Conservation (phyloP, 2,329 filamentous ascomycete species). For the Xylaria sp. region DNA sequence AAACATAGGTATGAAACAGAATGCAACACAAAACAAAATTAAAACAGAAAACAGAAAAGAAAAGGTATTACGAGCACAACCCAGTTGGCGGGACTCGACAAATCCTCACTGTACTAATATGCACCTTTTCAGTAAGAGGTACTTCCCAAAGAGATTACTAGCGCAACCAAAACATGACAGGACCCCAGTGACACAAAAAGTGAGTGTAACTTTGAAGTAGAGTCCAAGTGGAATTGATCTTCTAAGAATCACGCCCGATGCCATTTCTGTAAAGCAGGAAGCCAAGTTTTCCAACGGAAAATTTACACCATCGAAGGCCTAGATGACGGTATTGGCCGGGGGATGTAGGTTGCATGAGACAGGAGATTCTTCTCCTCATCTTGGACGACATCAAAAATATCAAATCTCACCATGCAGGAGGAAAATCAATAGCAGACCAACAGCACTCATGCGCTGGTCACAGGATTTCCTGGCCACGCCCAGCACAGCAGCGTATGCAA, state of each 20-base stretch:
- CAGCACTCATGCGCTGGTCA: slow-evolving; percentile 3
- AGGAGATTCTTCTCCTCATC: not conserved
- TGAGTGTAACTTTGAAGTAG: not conserved
- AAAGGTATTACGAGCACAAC: slow-evolving; percentile 7
- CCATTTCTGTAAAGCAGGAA: slow-evolving; percentile 8
- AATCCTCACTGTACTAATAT: slow-evolving; percentile 18
- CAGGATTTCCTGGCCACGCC: not conserved
- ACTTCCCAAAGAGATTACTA: slow-evolving; percentile 15
- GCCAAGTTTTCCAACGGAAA: not conserved
- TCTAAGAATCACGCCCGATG: slow-evolving; percentile 4
- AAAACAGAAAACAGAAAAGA: slow-evolving; percentile 1
- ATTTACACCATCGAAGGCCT: slow-evolving; percentile 16
- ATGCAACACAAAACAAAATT: not conserved
- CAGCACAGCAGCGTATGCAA: not conserved
- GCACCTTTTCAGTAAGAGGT: slow-evolving; percentile 5
- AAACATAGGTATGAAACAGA: not conserved
- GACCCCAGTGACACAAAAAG: slow-evolving; percentile 11
- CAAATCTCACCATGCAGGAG: slow-evolving; percentile 26
- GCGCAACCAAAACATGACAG: slow-evolving; percentile 10
- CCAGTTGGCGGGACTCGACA: slow-evolving; percentile 13
- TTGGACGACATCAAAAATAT: slow-evolving; percentile 2
- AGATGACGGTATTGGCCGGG: slow-evolving; percentile 5
- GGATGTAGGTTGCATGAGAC: not conserved
- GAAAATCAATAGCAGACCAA: not conserved
- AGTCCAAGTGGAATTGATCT: slow-evolving; percentile 15